Base-by-base conservation (phyloP, 208 protist genomes). In the Wallacemonas sp. region DNA sequence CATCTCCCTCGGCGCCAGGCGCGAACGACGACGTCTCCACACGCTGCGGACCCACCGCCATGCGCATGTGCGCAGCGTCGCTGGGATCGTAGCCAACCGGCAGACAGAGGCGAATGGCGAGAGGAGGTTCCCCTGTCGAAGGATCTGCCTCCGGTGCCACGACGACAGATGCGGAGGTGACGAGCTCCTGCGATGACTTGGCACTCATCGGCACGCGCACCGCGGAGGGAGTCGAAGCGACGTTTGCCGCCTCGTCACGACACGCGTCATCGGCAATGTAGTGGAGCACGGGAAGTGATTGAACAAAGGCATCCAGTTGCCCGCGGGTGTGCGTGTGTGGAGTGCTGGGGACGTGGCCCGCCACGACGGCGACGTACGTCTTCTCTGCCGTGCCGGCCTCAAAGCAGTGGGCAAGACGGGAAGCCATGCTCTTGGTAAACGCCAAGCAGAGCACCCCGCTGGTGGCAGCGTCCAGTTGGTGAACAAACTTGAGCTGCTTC, bases 391-490 rank as follows among this genome's bases (percentile, higher is more conserved):
- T 91, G 42, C 92, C 79, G 73, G 88, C 84, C 69, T 97, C 80
- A 73, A 95, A 96, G 66, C 89, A 95, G 48, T 94, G 78, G 3
- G 84, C 78, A 3, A 95, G 76, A 1, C 77, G 65, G 3, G 87
- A 78, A 2, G 89, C 85, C 78, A 83, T 92, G 22, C 77, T 68
- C 66, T 86, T 93, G 2, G 74, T 91, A 33, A 96, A 94, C 5
- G 88, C 91, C 2, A 97, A 46, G 46, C 90, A 95, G 45, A 97
- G 57, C 33, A 97, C 80, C 13, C 93, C 93, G 63, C 83, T 93
- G 26, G 93, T 97, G 6, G 85, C 78, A 48, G 81, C 93, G 63
- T 97, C 93, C n/a, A 97, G 71, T 60, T 95, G 91, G 44, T 97
- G 93, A 17, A 95, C 83, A 71, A 97, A 95, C 72, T 93, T 93